phyloP scores from a whole-genome alignment of 2,329 filamentous ascomycete genomes.

The Metarhizium anisopliae region DNA sequence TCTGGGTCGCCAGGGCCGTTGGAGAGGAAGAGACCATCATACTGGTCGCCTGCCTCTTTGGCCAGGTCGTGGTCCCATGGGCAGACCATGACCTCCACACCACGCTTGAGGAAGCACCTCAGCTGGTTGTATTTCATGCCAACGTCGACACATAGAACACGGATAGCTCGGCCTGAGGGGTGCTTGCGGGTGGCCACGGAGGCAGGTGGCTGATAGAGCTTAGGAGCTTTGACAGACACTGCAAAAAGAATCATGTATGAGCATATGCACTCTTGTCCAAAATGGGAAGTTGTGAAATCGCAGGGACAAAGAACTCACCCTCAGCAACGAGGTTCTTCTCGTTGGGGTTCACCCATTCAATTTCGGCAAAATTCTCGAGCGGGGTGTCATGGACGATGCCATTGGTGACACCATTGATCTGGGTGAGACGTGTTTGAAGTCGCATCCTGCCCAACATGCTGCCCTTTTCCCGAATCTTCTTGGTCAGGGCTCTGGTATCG shows the following conservation, averaged over 20 bases:
- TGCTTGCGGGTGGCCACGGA: slow-evolving; percentile 69
- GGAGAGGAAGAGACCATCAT: slow-evolving; percentile 94
- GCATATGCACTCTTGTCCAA: slow-evolving; percentile 24
- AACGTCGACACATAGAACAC: slow-evolving; percentile 89
- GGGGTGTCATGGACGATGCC: slow-evolving; percentile 18
- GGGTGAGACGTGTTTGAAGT: slow-evolving; percentile 44
- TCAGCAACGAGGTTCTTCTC: slow-evolving; percentile 86
- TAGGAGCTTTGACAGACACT: slow-evolving; percentile 86
- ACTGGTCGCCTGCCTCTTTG: slow-evolving; percentile 65
- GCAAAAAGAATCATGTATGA: slow-evolving; percentile 18
- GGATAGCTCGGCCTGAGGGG: slow-evolving; percentile 76
- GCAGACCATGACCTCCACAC: slow-evolving; percentile 88
- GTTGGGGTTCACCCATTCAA: slow-evolving; percentile 91
- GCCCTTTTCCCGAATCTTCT: slow-evolving; percentile 86
- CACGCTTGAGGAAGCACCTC: slow-evolving; percentile 80
- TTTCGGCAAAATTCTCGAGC: slow-evolving; percentile 55
- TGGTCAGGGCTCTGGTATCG: slow-evolving; percentile 87
- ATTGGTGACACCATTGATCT: slow-evolving; percentile 34
- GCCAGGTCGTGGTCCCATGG: slow-evolving; percentile 95
- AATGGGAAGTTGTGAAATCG: slow-evolving; percentile 6
- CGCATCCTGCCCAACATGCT: slow-evolving; percentile 93
- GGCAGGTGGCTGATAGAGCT: slow-evolving; percentile 70
- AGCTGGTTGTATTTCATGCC: slow-evolving; percentile 98
- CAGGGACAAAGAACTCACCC: slow-evolving; percentile 52
- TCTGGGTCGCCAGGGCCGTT: slow-evolving; percentile 96